Evolutionary conservation across 345 rosid genomes (phyloP).

Genomic region (Chamaenerion angustifolium): DNA sequence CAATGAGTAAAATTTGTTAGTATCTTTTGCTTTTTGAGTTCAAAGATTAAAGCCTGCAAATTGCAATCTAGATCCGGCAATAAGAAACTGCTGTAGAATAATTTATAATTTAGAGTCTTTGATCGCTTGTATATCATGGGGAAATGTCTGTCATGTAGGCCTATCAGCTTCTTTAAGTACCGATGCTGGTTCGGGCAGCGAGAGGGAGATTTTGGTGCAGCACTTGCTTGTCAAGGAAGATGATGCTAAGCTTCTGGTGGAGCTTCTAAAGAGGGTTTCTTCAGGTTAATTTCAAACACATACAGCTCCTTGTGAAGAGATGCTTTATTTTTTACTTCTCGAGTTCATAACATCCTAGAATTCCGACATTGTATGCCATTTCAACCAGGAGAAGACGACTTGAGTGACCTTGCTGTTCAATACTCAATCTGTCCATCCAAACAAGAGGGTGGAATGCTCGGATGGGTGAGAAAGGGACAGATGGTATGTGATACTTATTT

Average conservation of each 20-base stretch:
- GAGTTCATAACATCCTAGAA: not conserved
- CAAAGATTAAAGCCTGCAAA: too few species aligned
- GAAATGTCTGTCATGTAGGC: constrained; percentile 3
- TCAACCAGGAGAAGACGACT: constrained; percentile 59
- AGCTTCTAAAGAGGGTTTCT: constrained; percentile 44
- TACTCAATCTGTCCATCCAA: constrained; percentile 81
- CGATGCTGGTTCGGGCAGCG: constrained; percentile 21
- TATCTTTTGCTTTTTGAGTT: too few species aligned
- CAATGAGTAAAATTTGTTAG: too few species aligned
- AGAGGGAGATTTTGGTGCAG: constrained; percentile 63
- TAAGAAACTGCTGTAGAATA: not conserved
- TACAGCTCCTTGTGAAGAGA: too few species aligned
- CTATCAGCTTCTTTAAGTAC: constrained; percentile 46
- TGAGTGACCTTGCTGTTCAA: constrained; percentile 77
- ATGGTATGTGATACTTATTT: constrained; percentile 31
- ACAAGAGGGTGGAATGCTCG: constrained; percentile 79
- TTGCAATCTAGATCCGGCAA: too few species aligned
- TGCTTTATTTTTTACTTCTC: too few species aligned
- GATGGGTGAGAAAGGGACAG: constrained; percentile 83
- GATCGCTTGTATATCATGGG: too few species aligned
- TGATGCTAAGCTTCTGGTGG: constrained; percentile 41
- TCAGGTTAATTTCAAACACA: constrained; percentile 26
- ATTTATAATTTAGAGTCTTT: too few species aligned
- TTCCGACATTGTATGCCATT: constrained; percentile 4
- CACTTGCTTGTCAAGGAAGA: constrained; percentile 76